A percentile compares a stretch with the other conserved stretches of the same genome.
phyloP scores from a whole-genome alignment of 139 green algal species.

The Trebouxia sp. region DNA sequence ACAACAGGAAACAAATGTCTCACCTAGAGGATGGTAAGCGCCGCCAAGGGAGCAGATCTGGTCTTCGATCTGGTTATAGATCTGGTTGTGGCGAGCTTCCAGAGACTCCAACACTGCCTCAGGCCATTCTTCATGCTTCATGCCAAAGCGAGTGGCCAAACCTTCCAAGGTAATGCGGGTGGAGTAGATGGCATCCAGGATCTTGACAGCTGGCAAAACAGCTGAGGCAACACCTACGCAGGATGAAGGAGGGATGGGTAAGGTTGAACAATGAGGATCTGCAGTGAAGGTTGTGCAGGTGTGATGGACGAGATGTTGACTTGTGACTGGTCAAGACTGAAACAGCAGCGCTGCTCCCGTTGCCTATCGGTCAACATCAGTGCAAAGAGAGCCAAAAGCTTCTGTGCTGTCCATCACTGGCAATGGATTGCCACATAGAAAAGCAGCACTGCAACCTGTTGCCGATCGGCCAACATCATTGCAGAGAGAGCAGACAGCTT shows the following conservation, averaged over 20 bases:
- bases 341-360: no score
- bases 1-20: neutral
- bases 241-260: neutral
- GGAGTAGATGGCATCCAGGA: slow-evolving; percentile 78
- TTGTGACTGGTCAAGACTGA: no score
- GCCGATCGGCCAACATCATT: no score
- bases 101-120: slow-evolving; percentile 58
- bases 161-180: slow-evolving; percentile 37
- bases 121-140: slow-evolving; percentile 26
- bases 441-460: no score
- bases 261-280: neutral
- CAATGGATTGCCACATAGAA: no score
- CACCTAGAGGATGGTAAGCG: slow-evolving; percentile 26
- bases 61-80: slow-evolving; percentile 49
- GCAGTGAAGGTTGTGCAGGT: no score
- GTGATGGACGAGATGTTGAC: no score
- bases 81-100: slow-evolving; percentile 46
- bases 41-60: slow-evolving; percentile 37
- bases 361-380: no score
- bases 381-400: no score
- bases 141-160: slow-evolving; percentile 21
- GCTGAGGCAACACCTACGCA: slow-evolving; percentile 53
- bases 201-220: slow-evolving; percentile 51
- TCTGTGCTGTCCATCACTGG: no score
- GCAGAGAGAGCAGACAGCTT: no score